Base-by-base conservation (phyloP, 768 basidiomycete species). In the Pulveroboletus sp. region DNA sequence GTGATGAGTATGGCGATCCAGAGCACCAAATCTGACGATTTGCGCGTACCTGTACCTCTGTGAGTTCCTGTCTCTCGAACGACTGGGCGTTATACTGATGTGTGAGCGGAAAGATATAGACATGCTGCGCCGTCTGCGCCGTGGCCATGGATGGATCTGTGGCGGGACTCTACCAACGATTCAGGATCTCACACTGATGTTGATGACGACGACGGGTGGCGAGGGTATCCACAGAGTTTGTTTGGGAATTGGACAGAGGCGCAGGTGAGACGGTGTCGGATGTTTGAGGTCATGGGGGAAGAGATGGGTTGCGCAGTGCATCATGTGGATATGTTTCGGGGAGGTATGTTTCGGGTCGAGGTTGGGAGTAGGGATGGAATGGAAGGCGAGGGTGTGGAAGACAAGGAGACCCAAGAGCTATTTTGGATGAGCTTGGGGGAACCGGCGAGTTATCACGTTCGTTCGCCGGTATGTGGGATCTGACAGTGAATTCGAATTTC, bases 201-300 rank as follows among this genome's bases (percentile, higher is more conserved):
- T 29, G 27, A 29, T 9, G 9, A 27, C 5, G 16, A 16, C 5
- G 14, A 13, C 32, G 14, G 25, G 19, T 72, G 70, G 70, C 24
- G 54, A 19, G 34, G 50, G 42, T 79, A 78, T 55, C 76, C 78
- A 0, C 71, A 75, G 47, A 69, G 72, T 1, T 56, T 72, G 7
- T 80, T 73, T 56, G 72, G 75, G 1, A 79, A 78, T 52, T 79
- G 79, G 79, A 76, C 75, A 0, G 57, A 55, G 1, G 57, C 56
- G 1, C 77, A 78, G 45, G 60, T 69, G 16, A 23, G 39, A 23
- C 53, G 58, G 43, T 61, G 67, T 39, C 56, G 52, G 40, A 67
- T 72, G 25, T 40, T 53, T 6, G 45, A 46, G 2, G 36, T 38
- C 13, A 46, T 38, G 36, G 16, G 3, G 16, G 8, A 16, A 16